Evolutionary conservation across 495 filamentous ascomycete species (phyloP).

Genomic region (Elaphomyces granulatus): DNA sequence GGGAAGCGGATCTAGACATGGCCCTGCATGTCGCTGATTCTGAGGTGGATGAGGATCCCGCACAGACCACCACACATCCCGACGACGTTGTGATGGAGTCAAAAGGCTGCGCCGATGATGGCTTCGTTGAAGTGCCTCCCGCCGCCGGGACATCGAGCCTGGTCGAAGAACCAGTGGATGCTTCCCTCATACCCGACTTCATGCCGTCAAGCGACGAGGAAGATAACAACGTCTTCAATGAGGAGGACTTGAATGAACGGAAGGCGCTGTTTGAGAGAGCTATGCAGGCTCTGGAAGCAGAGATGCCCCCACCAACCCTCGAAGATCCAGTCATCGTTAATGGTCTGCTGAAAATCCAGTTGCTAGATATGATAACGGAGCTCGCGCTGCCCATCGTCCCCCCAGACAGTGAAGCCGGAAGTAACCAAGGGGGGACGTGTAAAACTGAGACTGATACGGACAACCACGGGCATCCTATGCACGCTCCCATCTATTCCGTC

Average conservation of each 20-base stretch:
- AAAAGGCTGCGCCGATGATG: too few relatives aligned
- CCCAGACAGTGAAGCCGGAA: conserved; percentile 5
- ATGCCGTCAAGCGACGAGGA: conserved; percentile 28
- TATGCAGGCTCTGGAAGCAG: conserved; percentile 28
- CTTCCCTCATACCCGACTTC: conserved; percentile 20
- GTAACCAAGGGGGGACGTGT: conserved; percentile 9
- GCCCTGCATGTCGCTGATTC: neutral
- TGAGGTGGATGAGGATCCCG: neutral
- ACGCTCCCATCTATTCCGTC: conserved; percentile 4
- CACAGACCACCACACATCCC: neutral
- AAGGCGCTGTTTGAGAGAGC: conserved; percentile 35
- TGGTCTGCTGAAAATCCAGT: conserved; percentile 30
- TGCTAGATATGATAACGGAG: conserved; percentile 26
- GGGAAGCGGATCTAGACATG: neutral
- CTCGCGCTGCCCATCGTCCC: conserved; percentile 11
- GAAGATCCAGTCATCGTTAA: conserved; percentile 32
- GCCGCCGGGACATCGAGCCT: too few relatives aligned
- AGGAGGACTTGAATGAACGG: conserved; percentile 36
- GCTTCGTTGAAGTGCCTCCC: neutral
- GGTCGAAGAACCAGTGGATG: neutral
- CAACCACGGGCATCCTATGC: conserved; percentile 2
- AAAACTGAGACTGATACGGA: conserved; percentile 16
- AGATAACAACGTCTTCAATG: conserved; percentile 31
- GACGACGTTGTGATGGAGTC: neutral
- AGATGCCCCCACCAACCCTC: conserved; percentile 30